phyloP scores from a whole-genome alignment of 306 rosid species.

The Gynostemma pentaphyllum region DNA sequence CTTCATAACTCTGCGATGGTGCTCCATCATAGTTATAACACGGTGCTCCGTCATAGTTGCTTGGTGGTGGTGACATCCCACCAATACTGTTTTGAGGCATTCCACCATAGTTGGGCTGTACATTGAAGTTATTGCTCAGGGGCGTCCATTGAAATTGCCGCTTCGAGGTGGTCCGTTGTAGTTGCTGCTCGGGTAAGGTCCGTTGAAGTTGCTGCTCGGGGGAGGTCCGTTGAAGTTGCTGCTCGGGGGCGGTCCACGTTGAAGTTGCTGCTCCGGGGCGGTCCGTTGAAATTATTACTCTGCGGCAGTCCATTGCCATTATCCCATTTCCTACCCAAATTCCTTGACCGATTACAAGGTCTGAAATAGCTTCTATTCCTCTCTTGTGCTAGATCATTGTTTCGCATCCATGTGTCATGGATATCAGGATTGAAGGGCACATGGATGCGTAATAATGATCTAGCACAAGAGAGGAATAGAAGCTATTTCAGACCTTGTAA shows the following conservation, averaged over 20 bases:
- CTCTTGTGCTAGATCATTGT: constrained; percentile 82
- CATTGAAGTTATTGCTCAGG: no score
- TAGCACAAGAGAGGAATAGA: no score
- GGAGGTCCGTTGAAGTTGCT: background rate
- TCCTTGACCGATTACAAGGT: constrained; percentile 73
- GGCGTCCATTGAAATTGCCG: no score
- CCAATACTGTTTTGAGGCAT: constrained; percentile 4
- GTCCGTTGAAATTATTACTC: constrained; percentile 10
- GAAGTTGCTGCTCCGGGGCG: constrained; percentile 6
- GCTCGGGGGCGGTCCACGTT: constrained; percentile 8
- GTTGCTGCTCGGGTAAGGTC: background rate
- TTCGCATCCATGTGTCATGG: constrained; percentile 88
- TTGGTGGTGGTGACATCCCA: constrained; percentile 16
- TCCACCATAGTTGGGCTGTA: constrained; percentile 3
- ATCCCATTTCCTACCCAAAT: constrained; percentile 82
- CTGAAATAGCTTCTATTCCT: constrained; percentile 88
- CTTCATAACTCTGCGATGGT: constrained; percentile 5
- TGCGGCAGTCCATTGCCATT: constrained; percentile 46
- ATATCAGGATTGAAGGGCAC: no score
- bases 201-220: background rate
- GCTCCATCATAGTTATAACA: background rate
- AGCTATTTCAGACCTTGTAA: no score
- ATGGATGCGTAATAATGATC: no score
- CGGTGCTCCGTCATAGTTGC: constrained; percentile 7
- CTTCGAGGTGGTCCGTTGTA: background rate